Evolutionary conservation across 768 basidiomycete genomes (phyloP), one percentile per base, ranked within the genome.

Genomic region (Pleurotus sapidus): DNA sequence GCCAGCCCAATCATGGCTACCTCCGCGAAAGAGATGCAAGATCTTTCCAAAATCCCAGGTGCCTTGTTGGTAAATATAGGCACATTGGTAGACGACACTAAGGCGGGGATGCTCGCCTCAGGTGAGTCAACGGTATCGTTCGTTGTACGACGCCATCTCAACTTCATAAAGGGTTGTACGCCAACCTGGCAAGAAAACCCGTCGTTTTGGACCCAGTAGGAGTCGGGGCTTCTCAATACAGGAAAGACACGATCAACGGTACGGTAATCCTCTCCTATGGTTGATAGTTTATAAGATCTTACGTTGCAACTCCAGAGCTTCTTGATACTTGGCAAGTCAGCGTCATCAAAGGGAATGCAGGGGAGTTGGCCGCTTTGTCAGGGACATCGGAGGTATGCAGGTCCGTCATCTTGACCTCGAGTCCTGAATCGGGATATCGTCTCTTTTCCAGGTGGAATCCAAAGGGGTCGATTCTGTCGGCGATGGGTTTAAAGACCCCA

Each of bases 1-100:
- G 93, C 86, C 12, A 94, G 91, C 58, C 95, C 95, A 0, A 95
- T 98, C 67, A 98, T 98, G 95, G 91, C 95, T 2, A 88, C 90
- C 17, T 84, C 88, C 20, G 80, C 87, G 0, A 77, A 81, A 57
- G 95, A 98, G 67, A 93, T 94, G 80, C 79, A 83, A 24, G 91
- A 95, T 59, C 77, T 98, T 17, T 77, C 84, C 55, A 74, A 74
- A 34, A 79, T 87, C 47, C 81, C 81, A 46, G 84, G 84, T 14
- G 86, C 85, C 1, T 75, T 95, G 15, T 77, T 98, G 4, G 76
- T 97, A 59, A 97, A 98, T 69, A 90, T 95, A 58, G 95, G 95
- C 38, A 93, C 93, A 2, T 70, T 94, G 65, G 72, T 71, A 24
- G 63, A 70, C 15, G 78, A 77, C 11, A 79, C 84, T 55, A 76